Conservation (phyloP, 257 asterid genomes). For the Solanum piurae region DNA sequence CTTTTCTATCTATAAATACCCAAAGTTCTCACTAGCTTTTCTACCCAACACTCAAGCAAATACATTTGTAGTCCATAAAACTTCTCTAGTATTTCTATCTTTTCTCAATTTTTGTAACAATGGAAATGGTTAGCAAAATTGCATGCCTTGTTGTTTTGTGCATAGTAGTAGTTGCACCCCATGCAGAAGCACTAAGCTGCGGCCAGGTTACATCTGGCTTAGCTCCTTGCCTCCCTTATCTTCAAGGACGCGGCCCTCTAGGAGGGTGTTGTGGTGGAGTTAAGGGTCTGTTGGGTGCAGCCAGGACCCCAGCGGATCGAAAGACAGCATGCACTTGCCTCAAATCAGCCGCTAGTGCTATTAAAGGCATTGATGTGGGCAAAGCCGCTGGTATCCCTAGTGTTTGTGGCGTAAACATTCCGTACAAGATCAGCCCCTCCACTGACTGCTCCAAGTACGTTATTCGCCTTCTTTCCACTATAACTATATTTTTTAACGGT, state of each 20-base stretch:
- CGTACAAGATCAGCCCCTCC: slow-evolving; percentile 9
- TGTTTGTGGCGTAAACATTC: not conserved
- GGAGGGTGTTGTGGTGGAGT: not conserved
- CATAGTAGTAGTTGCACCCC: slow-evolving; percentile 9
- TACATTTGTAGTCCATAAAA: not conserved
- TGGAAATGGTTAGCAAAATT: no score
- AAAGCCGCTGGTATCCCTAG: slow-evolving; percentile 6
- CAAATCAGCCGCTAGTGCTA: not conserved
- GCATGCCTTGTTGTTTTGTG: not conserved
- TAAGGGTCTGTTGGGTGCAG: not conserved
- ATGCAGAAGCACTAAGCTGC: not conserved
- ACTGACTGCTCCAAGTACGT: slow-evolving; percentile 11
- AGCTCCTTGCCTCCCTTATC: not conserved
- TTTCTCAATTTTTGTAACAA: no score
- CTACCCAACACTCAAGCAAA: not conserved
- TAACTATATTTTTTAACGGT: no score
- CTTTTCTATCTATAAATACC: not conserved
- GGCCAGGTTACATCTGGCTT: not conserved
- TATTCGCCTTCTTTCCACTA: no score
- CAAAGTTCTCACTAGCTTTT: not conserved
- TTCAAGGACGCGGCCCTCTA: not conserved
- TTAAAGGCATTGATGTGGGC: not conserved
- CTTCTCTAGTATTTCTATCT: no score
- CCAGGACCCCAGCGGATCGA: slow-evolving; percentile 1
- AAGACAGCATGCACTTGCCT: slow-evolving; percentile 10